These are phyloP conservation scores for Fusarium robinianum DNA, from an alignment of 2,329 filamentous ascomycete genomes.

Conservation along the genomic window DNA sequence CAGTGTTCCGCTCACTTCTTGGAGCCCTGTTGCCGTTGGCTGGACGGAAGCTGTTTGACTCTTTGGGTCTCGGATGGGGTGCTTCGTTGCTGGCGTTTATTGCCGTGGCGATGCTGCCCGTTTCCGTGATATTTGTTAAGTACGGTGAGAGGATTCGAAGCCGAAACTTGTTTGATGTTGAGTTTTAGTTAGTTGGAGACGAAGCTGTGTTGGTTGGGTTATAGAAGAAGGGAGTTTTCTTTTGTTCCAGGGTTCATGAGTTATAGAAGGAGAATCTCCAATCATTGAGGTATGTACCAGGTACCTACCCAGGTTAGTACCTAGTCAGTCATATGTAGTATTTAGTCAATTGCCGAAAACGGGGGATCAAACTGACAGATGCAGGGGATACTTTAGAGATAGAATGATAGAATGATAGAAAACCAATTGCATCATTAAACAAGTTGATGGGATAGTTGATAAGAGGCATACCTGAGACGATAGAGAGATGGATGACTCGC, in stretches of 20 bases:
- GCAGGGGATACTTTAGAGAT: no score
- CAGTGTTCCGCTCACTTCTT: slow-evolving; percentile 58
- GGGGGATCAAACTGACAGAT: no score
- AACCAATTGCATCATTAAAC: no score
- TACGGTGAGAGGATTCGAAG: slow-evolving; percentile 45
- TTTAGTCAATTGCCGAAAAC: no score
- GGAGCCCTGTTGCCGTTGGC: slow-evolving; percentile 67
- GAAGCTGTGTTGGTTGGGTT: neutral
- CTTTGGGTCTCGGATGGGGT: slow-evolving; percentile 53
- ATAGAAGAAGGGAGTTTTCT: neutral
- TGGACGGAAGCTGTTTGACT: slow-evolving; percentile 48
- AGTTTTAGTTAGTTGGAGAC: slow-evolving; percentile 22
- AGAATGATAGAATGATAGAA: no score
- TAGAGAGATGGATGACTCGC: no score
- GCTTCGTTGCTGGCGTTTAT: slow-evolving; percentile 54
- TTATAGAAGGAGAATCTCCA: neutral
- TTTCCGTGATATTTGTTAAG: slow-evolving; percentile 44
- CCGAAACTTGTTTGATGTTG: slow-evolving; percentile 36
- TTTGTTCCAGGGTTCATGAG: no score
- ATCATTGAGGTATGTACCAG: no score
- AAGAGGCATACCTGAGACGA: no score
- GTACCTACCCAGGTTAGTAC: no score
- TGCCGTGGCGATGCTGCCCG: slow-evolving; percentile 47
- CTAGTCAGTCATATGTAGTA: no score
- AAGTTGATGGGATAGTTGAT: no score